Base-by-base conservation (phyloP, 768 basidiomycete genomes). In the Boletus fagicola region DNA sequence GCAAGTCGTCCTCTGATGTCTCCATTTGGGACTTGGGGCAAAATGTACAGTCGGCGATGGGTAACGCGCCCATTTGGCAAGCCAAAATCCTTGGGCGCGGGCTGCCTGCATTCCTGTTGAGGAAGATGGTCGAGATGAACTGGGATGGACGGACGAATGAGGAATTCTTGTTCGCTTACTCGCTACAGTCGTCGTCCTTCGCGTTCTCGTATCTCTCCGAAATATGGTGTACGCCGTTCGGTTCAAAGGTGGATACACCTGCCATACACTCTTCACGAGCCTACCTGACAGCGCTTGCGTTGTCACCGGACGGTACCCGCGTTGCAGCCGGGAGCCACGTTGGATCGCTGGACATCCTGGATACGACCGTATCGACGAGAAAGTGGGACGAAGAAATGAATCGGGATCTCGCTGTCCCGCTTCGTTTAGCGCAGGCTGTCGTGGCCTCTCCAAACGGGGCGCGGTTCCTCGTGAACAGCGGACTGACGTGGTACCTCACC, bases 221-320 rank as follows among this genome's bases (percentile, higher is more conserved):
- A 24, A 51, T 26, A 2, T 59, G 53, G 50, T 52, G 46, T 51
- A 42, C 42, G 20, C 46, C 45, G 26, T 6, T 59, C 9, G 43
- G 45, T n/a, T 38, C 53, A 4, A 28, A 35, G 15, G 30, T 55
- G 40, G 44, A 44, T 15, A 24, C 46, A 6, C 57, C 53, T 1
- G 0, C 26, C 16, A 31, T 54, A 30, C 20, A 60, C 50, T 1
- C 28, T 12, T 48, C 57, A 13, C 53, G 35, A 4, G 35, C 39
- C 24, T 10, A 11, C n/a, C 53, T 65, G 18, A 52, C 39, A 7
- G 57, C 52, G 20, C 48, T 68, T 18, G 57, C 64, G 3, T 47
- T 68, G 46, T 68, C 67, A 5, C 39, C 44, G 10, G 56, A 68
- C 38, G 67, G 62, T 7, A 42, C 40, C 20, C 47, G 52, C 6